phyloP scores from a whole-genome alignment of 108 stramenopile species.

The Fragilaria crotonensis region DNA sequence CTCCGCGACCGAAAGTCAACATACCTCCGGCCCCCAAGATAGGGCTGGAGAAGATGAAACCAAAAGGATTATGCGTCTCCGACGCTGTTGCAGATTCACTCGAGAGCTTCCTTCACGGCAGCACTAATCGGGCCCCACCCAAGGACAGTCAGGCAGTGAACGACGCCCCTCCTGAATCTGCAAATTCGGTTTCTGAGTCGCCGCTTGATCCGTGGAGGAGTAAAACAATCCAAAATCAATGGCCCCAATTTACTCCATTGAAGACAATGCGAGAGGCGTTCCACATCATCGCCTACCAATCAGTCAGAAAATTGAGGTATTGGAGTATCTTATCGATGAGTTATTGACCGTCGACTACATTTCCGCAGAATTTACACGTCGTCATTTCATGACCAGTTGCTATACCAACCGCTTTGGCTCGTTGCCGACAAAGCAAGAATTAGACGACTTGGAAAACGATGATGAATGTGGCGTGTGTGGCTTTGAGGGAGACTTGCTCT shows the following conservation, averaged over 20 bases:
- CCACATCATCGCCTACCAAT: slow-evolving; percentile 63
- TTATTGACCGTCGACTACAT: slow-evolving; percentile 50
- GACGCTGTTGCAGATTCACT: background rate
- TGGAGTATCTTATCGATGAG: slow-evolving; percentile 79
- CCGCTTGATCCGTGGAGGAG: background rate
- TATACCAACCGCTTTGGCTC: slow-evolving; percentile 27
- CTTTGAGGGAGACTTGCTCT: slow-evolving; percentile 68
- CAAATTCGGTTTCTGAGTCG: too few species aligned
- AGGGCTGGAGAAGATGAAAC: too few species aligned
- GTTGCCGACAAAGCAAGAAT: slow-evolving; percentile 35
- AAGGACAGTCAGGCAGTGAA: too few species aligned
- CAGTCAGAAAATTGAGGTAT: slow-evolving; percentile 48
- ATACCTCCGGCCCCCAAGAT: background rate
- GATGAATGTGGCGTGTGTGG: slow-evolving; percentile 71
- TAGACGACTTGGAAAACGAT: slow-evolving; percentile 48
- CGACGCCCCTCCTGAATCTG: too few species aligned
- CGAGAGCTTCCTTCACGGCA: background rate
- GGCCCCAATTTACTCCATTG: slow-evolving; percentile 55
- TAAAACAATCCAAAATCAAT: too few species aligned
- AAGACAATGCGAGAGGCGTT: slow-evolving; percentile 40
- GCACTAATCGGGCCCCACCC: background rate
- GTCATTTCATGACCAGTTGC: slow-evolving; percentile 15
- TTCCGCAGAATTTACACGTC: slow-evolving; percentile 38
- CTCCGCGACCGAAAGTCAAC: background rate
- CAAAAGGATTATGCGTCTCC: background rate